Base-by-base conservation (phyloP, 2,329 filamentous ascomycete species). In the Aureobasidium sp. region DNA sequence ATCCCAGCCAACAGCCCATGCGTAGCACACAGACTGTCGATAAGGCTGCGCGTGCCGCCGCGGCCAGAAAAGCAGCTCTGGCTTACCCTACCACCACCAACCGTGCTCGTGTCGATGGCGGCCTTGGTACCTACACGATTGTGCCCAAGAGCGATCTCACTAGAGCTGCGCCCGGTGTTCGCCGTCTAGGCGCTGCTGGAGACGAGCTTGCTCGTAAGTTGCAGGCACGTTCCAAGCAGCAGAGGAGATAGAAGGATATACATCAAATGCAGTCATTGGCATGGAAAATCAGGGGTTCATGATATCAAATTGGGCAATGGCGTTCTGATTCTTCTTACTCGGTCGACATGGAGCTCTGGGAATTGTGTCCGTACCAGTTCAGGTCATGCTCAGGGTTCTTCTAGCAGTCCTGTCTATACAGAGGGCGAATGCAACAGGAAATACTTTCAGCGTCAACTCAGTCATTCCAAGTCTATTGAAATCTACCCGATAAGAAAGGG, bases 61-160 rank as follows among this genome's bases (percentile, higher is more conserved):
- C 82, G 67, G 78, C 80, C 67, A 75, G 82, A 66, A 78, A 80
- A 67, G 75, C 77, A 68, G 77, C 76, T 42, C 76, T 84, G 64
- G 80, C 82, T 64, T 78, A 78, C 49, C 81, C 82, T 22, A 78
- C 77, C 56, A 73, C 78, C 39, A 78, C 78, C 65, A 85, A 86
- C 67, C 79, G 85, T 68, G 84, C 84, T 36, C 78, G 84, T 63
- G 79, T 83, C 65, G 80, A 86, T 65, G 78, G 78, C 51, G 81
- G 80, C n/a, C 77, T 83, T 39, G 82, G 81, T 53, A 85, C 80
- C 25, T 87, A 87, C 70, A 84, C 79, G 5, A 80, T 87, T 66
- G 84, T 84, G 52, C 85, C 85, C n/a, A 82, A 80, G 70, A 84
- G 79, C 70, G 84, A 80, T 48, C 56, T 73, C 55, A 70, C 69